Percentiles rank a stretch among this genome's conserved stretches.
Evolutionary conservation across 805 yeast species (phyloP).

Genomic region (Candida incommunis): DNA sequence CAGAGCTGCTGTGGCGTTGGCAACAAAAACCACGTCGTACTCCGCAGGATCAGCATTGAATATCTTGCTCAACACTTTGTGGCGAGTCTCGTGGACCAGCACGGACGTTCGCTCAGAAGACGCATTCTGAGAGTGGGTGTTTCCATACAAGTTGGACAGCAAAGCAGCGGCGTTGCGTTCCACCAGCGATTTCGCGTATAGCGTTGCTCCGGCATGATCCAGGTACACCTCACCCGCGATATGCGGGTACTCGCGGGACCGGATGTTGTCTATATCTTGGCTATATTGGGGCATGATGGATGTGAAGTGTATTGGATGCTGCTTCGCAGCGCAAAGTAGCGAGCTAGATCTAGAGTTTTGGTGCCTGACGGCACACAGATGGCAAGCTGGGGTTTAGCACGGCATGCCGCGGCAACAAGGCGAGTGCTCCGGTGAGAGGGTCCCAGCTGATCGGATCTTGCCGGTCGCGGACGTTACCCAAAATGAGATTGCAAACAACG

Average conservation of each 20-base stretch:
- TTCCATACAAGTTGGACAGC: slow-evolving; percentile 18
- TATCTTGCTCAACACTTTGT: slow-evolving; percentile 17
- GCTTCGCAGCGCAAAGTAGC: too few species aligned
- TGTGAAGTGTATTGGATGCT: too few species aligned
- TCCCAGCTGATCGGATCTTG: too few species aligned
- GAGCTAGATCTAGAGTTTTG: too few species aligned
- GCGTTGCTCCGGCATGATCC: slow-evolving; percentile 32
- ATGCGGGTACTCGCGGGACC: slow-evolving; percentile 5
- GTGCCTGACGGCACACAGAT: too few species aligned
- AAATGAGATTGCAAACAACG: too few species aligned
- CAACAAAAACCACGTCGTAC: slow-evolving; percentile 27
- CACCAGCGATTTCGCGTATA: slow-evolving; percentile 20
- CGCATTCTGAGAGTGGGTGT: slow-evolving; percentile 30
- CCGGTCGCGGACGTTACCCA: too few species aligned
- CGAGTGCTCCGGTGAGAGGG: too few species aligned
- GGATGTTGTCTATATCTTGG: slow-evolving; percentile 6
- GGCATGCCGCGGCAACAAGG: too few species aligned
- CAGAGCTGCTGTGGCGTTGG: slow-evolving; percentile 28
- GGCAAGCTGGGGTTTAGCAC: too few species aligned
- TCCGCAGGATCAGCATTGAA: slow-evolving; percentile 23
- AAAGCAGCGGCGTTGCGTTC: slow-evolving; percentile 15
- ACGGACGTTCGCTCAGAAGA: slow-evolving; percentile 19
- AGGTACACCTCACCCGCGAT: slow-evolving; percentile 18
- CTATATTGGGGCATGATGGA: too few species aligned
- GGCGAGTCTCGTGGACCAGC: slow-evolving; percentile 18